Evolutionary conservation across 1,284 basidiomycete genomes (phyloP), one percentile per base, ranked within the genome.

Genomic region (Pterulicium gracile): DNA sequence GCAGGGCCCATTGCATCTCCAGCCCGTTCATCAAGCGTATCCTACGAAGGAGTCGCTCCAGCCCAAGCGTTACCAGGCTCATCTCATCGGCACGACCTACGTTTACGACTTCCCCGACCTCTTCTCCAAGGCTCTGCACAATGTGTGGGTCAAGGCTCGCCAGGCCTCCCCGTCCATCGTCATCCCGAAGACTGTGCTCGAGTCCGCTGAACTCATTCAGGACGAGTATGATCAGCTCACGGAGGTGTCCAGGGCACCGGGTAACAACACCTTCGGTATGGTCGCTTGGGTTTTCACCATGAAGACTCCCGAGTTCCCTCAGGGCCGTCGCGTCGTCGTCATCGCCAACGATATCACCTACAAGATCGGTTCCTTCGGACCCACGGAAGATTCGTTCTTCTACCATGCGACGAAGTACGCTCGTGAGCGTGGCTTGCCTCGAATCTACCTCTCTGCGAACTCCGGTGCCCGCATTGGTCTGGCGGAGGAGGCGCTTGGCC

Each of bases 81-180:
- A 98, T 65, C 81, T 96, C 48, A 85, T 97, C 53, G 95, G 96
- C 50, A 99, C 96, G 23, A 98, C 95, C 43, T 99, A 98, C 61
- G 94, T 88, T 36, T 94, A 98, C 69, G 96, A 98, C 70, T 98
- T 98, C 81, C 93, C 96, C 43, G 95, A 97, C 59, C 79, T 98
- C 49, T 97, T 98, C 73, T 85, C 92, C 44, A 98, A 98, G 69
- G 92, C 95, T 4, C 72, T 98, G 51, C 88, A 93, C 60, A 91
- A 94, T 58, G 77, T 90, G 51, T 99, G 95, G 95, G 70, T 77
- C 54, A 81, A 82, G 57, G 80, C 84, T 27, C 77, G 84, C 24
- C 63, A 68, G 21, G 68, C 64, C 48, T 79, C 86, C 59, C 69
- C 89, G 15, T 74, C 81, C 44, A 67, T 93, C 51, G 72, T 75